These are phyloP conservation scores for Lophium mytilinum DNA, from an alignment of 495 filamentous ascomycete species.

Conservation along the genomic window DNA sequence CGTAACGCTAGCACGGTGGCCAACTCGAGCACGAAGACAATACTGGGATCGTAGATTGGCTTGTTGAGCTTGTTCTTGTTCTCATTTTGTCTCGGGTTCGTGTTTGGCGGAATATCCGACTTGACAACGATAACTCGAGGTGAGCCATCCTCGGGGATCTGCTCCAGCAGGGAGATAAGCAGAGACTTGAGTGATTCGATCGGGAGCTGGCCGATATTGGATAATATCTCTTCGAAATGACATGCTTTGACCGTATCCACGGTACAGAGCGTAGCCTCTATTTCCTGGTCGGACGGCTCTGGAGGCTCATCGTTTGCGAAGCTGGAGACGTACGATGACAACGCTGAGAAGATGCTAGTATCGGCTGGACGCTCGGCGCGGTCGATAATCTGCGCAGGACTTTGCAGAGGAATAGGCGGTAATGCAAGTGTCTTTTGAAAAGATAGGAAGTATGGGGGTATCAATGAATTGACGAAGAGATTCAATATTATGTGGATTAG, in stretches of 20 bases:
- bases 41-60: conserved; percentile 73
- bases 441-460: conserved; percentile 73
- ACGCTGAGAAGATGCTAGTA: conserved; percentile 78
- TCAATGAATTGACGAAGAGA: conserved; percentile 90
- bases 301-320: conserved; percentile 97
- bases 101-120: conserved; percentile 55
- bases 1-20: conserved; percentile 77
- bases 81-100: conserved; percentile 47
- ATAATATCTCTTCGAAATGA: conserved; percentile 71
- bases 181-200: conserved; percentile 56
- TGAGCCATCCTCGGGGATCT: conserved; percentile 76
- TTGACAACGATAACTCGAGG: conserved; percentile 83
- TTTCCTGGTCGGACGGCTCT: conserved; percentile 92
- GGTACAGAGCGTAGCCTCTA: conserved; percentile 89
- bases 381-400: conserved; percentile 88
- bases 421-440: conserved; percentile 64
- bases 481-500: conserved; percentile 88
- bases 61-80: conserved; percentile 43
- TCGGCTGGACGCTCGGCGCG: conserved; percentile 69
- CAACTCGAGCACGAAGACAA: conserved; percentile 83
- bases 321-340: conserved; percentile 95
- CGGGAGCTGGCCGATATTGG: conserved; percentile 72
- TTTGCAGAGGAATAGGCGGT: conserved; percentile 78
- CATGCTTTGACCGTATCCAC: conserved; percentile 92
- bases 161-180: conserved; percentile 64